Base-by-base conservation (phyloP, 345 rosid species). In the Eucalyptus decipiens region DNA sequence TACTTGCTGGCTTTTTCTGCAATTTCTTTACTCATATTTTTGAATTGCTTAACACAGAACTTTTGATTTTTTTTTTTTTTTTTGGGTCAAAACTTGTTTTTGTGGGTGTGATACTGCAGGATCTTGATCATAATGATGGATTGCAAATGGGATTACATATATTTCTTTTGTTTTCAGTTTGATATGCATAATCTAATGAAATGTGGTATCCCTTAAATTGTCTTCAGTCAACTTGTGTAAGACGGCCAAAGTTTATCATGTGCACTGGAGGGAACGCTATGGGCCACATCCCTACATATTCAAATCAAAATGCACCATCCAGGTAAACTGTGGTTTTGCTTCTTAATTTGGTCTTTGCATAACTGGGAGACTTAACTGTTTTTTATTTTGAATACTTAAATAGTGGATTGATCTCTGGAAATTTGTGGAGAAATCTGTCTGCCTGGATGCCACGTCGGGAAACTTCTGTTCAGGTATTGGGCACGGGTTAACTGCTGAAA, bases 401-500 rank as follows among this genome's bases (percentile, higher is more conserved):
- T 93, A 96, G 99, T 91, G 97, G 95, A 83, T 89, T 95, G 86
- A 92, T 97, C 88, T 92, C 98, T 88, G 98, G 97, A 90, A 97
- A 93, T 91, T 91, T 95, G 51, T 97, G 98, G 99, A 95, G 99
- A 92, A 95, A 94, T 88, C 86, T 97, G 87, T 94, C 99, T 88
- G 93, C 98, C 17, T 96, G 98, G 99, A 93, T 97, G 94, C 99
- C 97, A 86, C 96, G 90, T 91, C 91, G 97, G 92, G 95, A 92
- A 93, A 88, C 95, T 76, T 92, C 96, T 88, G 87, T 90, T 90
- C 97, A 94, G 98, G 98, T 97, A 76, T 21, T 21, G 91, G 86
- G 34, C 80, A 72, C 80, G 42, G 80, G 47, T 76, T 26, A 62
- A 85, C 49, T 88, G 76, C 32, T 86, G 62, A 86, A 69, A 62